These are phyloP conservation scores for Xylaria hypoxylon DNA, from an alignment of 2,329 filamentous ascomycete species.

Conservation along the genomic window DNA sequence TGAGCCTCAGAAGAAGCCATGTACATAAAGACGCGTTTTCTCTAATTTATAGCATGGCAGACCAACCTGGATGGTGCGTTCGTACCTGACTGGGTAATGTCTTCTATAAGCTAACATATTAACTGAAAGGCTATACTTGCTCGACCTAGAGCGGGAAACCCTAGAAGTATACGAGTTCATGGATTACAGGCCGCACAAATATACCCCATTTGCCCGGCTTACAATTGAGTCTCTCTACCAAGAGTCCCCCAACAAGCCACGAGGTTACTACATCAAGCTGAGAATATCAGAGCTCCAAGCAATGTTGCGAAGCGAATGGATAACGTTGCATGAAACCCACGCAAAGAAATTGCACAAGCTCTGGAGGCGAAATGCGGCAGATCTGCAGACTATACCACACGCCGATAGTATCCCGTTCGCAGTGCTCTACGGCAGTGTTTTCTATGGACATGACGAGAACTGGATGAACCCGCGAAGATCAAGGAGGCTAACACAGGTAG, in stretches of 20 bases:
- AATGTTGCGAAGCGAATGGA: conserved; percentile 33
- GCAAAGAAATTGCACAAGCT: conserved; percentile 13
- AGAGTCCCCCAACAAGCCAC: conserved; percentile 11
- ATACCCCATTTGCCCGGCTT: conserved; percentile 3
- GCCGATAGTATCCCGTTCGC: conserved; percentile 35
- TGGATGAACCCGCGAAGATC: neutral
- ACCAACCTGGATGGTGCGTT: conserved; percentile 35
- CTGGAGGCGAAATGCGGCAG: conserved; percentile 24
- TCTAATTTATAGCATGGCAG: conserved; percentile 24
- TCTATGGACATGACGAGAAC: conserved; percentile 3
- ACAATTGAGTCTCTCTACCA: conserved; percentile 24
- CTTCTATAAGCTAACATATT: neutral
- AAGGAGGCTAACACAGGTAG: conserved; percentile 18
- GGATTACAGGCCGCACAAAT: neutral
- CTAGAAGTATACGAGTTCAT: conserved; percentile 38
- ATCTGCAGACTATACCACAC: conserved; percentile 27
- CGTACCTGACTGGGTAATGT: neutral
- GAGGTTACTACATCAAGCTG: conserved; percentile 39
- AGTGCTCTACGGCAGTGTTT: conserved; percentile 33
- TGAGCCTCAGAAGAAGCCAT: conserved; percentile 1
- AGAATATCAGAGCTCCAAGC: conserved; percentile 30
- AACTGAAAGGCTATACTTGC: conserved; percentile 38
- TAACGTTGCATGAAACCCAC: conserved; percentile 25
- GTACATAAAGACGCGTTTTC: neutral
- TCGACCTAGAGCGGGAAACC: conserved; percentile 32